Percentiles rank a stretch among this genome's conserved stretches.
These are phyloP conservation scores for Pterocarpus santalinus DNA, from an alignment of 306 rosid species.

Conservation along the genomic window DNA sequence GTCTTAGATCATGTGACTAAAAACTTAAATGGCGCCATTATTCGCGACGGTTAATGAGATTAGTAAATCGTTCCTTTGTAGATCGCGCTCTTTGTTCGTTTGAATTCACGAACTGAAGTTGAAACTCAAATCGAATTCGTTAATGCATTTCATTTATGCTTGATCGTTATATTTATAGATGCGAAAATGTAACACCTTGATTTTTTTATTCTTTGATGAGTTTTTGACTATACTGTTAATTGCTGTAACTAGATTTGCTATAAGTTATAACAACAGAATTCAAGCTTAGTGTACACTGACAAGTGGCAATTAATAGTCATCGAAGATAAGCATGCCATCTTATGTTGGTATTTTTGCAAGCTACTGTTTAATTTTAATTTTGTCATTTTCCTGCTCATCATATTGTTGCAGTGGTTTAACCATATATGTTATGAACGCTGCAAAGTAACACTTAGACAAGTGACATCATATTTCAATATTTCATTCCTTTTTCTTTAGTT, in stretches of 20 bases:
- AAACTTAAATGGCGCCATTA: constrained; percentile 21
- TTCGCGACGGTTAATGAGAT: constrained; percentile 17
- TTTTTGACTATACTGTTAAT: background rate
- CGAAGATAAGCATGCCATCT: too few species aligned
- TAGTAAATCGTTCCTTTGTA: background rate
- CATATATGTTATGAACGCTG: too few species aligned
- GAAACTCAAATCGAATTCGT: constrained; percentile 12
- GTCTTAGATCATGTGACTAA: constrained; percentile 22
- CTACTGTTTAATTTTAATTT: too few species aligned
- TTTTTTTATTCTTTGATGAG: constrained; percentile 15
- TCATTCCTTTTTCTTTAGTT: too few species aligned
- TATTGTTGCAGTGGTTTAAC: too few species aligned
- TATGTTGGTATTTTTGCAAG: too few species aligned
- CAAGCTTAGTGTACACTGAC: too few species aligned
- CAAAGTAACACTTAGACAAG: too few species aligned
- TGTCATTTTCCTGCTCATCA: too few species aligned
- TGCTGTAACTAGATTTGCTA: background rate
- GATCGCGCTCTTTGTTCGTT: constrained; percentile 7
- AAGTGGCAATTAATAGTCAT: too few species aligned
- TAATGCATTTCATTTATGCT: constrained; percentile 22
- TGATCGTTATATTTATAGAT: constrained; percentile 11
- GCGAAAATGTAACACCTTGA: background rate
- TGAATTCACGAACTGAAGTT: constrained; percentile 40
- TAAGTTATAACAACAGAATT: too few species aligned
- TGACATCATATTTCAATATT: too few species aligned